Base-by-base conservation (phyloP, 2,329 filamentous ascomycete species). In the Aspergillus puulaauensis region DNA sequence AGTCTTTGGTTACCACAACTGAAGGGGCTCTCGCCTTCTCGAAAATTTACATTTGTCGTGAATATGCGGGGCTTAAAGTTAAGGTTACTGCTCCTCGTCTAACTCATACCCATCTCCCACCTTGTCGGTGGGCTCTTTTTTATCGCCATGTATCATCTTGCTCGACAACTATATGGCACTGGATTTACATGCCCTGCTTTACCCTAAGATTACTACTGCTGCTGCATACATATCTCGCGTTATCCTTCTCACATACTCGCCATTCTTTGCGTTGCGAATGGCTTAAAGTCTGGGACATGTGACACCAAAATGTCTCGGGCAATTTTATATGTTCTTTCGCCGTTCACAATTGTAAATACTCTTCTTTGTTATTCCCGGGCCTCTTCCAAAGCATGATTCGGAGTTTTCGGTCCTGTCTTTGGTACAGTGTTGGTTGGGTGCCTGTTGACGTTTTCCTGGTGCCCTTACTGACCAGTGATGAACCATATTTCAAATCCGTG, bases 141-240 rank as follows among this genome's bases (percentile, higher is more conserved):
- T 15, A 37, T 21, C 40, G 19, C 49, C 37, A 27, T 39, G 41
- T 54, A 37, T 59, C 48, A 56, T 49, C 11, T 60, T 31, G 52
- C 46, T 61, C 19, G 56, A 54, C 54, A 44, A 48, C 57, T 60
- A 66, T 55, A 64, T 63, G 61, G 54, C 62, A 47, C 60, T 56
- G 49, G 55, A 56, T 58, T 60, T 54, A 60, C 58, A 56, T 61
- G 50, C 68, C 64, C 64, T 56, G 50, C 40, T 41, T 52, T 44
- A 11, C 17, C 24, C 24, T 14, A 15, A 23, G n/a, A 17, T 23
- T 52, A 17, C n/a, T 52, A 8, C 40, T 47, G n/a, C 40, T 47
- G 41, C 24, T 47, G 19, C 37, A 12, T 39, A 17, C 27, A 19
- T 33, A 40, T 33, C 44, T 17, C 31, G 15, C 21, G 11, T 46